Base-by-base conservation (phyloP, 306 rosid species). In the Lagenaria siceraria region DNA sequence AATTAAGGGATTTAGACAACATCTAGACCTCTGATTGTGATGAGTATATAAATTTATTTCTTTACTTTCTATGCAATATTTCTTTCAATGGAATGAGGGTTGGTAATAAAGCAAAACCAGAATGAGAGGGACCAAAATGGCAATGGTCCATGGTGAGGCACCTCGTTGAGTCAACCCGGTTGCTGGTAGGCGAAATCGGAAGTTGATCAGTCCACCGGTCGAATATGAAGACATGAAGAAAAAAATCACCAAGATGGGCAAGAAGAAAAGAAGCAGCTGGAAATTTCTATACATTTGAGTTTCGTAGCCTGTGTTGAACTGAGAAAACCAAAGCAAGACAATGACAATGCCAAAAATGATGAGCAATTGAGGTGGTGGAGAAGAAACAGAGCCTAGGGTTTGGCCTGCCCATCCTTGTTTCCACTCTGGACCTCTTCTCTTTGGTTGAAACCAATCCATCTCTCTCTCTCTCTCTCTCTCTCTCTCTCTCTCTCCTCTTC, bases 371-470 rank as follows among this genome's bases (percentile, higher is more conserved):
- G 81, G 75, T 0, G 96, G 81, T 54, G 92, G 97, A 21, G 88
- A 72, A 6, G 92, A 90, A 24, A 88, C 79, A 62, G 89, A 83
- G 82, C 81, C 43, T 66, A 85, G 78, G 81, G 80, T 85, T 61
- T 91, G 90, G 75, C 83, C 77, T 18, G 79, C 76, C 89, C 86
- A 85, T 12, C 91, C 80, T 40, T 81, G 90, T 74, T 85, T 93
- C 97, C 93, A 89, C 80, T 89, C 87, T 58, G 86, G 84, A 80
- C 86, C 88, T 64, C 92, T 90, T 78, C 91, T 86, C 83, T 74
- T 91, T 1, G 88, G 84, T 56, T 80, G 59, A 27, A 85, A 75
- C 89, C 90, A 85, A 59, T 88, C 96, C 97, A 91, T 93, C 52
- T 72, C 52, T 76, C 13, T 81, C 40, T 61, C 53, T 64, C 24